Evolutionary conservation across 805 yeast genomes (phyloP).

Genomic region (Yarrowia sp.): DNA sequence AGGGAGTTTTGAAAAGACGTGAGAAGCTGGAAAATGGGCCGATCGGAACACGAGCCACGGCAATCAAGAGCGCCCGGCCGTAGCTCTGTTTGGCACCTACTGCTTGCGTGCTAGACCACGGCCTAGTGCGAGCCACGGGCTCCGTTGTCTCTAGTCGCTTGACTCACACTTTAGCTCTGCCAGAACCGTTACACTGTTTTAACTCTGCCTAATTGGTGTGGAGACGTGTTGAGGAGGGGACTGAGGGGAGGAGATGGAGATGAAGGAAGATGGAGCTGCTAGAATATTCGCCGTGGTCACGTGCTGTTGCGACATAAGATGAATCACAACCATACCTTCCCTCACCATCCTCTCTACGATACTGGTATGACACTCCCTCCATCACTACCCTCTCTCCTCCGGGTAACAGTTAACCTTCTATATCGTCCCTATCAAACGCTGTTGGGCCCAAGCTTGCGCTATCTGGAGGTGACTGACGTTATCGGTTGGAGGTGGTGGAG

Average conservation of each 20-base stretch:
- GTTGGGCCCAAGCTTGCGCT: constrained; percentile 18
- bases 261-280: too few relatives aligned
- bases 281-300: not conserved
- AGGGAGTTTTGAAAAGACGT: too few relatives aligned
- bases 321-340: too few relatives aligned
- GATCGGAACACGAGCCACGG: too few relatives aligned
- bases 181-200: constrained; percentile 11
- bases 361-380: too few relatives aligned
- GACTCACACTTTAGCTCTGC: not conserved
- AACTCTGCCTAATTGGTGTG: constrained; percentile 27
- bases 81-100: not conserved
- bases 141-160: not conserved
- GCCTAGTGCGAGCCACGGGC: too few relatives aligned
- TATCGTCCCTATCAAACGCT: constrained; percentile 17
- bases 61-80: not conserved
- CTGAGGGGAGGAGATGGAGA: not conserved
- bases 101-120: not conserved
- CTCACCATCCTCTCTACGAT: too few relatives aligned
- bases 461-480: constrained; percentile 17
- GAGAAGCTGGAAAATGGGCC: too few relatives aligned
- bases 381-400: not conserved
- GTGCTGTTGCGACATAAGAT: not conserved
- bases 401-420: not conserved
- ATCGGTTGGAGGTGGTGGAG: not conserved
- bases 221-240: constrained; percentile 21